Evolutionary conservation across 2,329 filamentous ascomycete species (phyloP), one percentile per base, ranked within the genome.

Genomic region (Apiospora kogelbergensis): DNA sequence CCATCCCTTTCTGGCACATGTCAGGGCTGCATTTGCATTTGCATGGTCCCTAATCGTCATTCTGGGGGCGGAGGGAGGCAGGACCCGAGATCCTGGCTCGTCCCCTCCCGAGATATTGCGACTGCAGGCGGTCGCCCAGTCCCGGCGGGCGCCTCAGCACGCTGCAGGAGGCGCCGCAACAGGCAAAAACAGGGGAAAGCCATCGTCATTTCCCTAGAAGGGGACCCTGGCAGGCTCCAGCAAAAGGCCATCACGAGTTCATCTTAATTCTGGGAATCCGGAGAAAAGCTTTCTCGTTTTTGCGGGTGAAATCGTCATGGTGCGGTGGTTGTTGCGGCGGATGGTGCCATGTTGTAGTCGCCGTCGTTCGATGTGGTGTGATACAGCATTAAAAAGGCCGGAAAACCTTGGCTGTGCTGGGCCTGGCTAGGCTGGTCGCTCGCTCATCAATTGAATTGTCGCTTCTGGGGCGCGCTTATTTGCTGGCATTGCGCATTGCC

Each of bases 261-360:
- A 60, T 60, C 53, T 60, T 37, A 60, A 60, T 60, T 60, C 53
- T 60, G 53, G 42, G 53, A 60, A 60, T 60, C 53, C 20, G 53
- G 53, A 60, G 30, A 60, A 37, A 60, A 60, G n/a, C 30, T 37
- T 60, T 60, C 53, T n/a, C 53, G 53, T 37, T 60, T 45, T 37
- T 20, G 30, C 53, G 53, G 53, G 53, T 9, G 53, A 37, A 22
- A 37, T 37, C 53, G 30, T 60, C 53, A 60, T 60, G 3, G 53
- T 60, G 17, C 10, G 10, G 53, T n/a, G 53, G 17, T 60, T 60
- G 17, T 37, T 33, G 20, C 30, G 53, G 30, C 30, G 30, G 53
- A 20, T 60, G 53, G 53, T 60, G 53, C 53, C 24, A 60, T 60
- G 26, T 37, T 33, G 53, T 33, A 9, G 53, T 1, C 53, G 53